Percentiles rank a stretch among this genome's conserved stretches.
Evolutionary conservation across 768 basidiomycete genomes (phyloP).

Genomic region (Russula earlei): DNA sequence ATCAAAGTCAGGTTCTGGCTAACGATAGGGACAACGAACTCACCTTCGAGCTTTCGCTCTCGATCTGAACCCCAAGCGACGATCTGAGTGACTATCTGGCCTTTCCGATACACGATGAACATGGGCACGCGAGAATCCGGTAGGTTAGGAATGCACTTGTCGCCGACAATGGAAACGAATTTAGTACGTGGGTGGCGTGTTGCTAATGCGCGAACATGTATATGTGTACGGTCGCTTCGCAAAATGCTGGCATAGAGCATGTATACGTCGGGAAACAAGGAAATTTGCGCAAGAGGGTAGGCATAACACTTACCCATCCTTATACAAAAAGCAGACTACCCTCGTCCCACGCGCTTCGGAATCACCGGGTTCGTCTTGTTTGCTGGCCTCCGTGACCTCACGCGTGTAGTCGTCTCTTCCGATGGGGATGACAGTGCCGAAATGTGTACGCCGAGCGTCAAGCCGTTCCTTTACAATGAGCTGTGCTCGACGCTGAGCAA

Average conservation of each 20-base stretch:
- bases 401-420: conserved; percentile 88
- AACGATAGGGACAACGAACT: neutral
- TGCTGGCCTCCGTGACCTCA: conserved; percentile 92
- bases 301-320: conserved; percentile 65
- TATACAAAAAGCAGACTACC: conserved; percentile 90
- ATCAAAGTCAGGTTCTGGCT: neutral
- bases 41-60: conserved; percentile 73
- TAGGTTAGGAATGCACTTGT: conserved; percentile 94
- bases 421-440: conserved; percentile 82
- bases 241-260: conserved; percentile 45
- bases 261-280: neutral
- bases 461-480: conserved; percentile 54
- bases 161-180: conserved; percentile 90
- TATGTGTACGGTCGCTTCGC: conserved; percentile 65
- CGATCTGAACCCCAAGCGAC: conserved; percentile 75
- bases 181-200: conserved; percentile 84
- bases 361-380: conserved; percentile 53
- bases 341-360: conserved; percentile 70
- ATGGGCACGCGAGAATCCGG: conserved; percentile 88
- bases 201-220: conserved; percentile 64
- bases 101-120: conserved; percentile 84
- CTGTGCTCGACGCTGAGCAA: conserved; percentile 55
- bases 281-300: neutral
- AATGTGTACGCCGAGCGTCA: conserved; percentile 53
- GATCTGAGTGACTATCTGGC: conserved; percentile 82